phyloP scores from a whole-genome alignment of 140 eudicot genomes.

The Anethum foeniculum region DNA sequence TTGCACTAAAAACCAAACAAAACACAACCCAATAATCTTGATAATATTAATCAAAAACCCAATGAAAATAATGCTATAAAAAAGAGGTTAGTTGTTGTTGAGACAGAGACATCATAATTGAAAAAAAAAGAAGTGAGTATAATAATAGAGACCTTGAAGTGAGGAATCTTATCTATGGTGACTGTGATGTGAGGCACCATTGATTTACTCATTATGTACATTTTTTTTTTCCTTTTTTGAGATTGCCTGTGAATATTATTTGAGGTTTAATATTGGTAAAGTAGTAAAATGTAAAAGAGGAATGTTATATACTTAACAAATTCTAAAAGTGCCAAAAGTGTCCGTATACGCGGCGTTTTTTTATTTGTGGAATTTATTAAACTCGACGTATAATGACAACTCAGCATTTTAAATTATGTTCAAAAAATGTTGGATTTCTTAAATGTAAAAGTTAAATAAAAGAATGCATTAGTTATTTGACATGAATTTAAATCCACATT shows the following conservation, averaged over 20 bases:
- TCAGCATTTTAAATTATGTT: too few relatives aligned
- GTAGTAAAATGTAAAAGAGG: too few relatives aligned
- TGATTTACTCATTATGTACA: slow-evolving; percentile 2
- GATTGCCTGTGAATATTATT: background rate
- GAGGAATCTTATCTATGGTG: slow-evolving; percentile 9
- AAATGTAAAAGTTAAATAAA: too few relatives aligned
- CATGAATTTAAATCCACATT: too few relatives aligned
- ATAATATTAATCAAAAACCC: background rate
- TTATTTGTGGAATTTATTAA: too few relatives aligned
- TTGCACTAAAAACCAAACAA: background rate
- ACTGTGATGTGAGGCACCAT: background rate
- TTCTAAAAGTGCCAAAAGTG: too few relatives aligned
- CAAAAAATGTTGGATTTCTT: too few relatives aligned
- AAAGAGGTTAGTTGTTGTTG: background rate
- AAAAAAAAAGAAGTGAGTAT: background rate
- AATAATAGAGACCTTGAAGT: background rate
- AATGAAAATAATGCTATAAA: background rate
- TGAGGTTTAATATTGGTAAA: background rate
- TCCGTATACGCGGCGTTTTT: too few relatives aligned
- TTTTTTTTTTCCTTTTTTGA: background rate
- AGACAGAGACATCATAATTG: background rate
- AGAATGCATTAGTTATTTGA: too few relatives aligned
- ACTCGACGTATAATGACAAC: too few relatives aligned
- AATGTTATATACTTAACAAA: too few relatives aligned
- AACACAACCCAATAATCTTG: background rate